A percentile compares a stretch with the other conserved stretches of the same genome.
Evolutionary conservation across 1,284 basidiomycete species (phyloP).

Genomic region (Phaffia rhodozyma): DNA sequence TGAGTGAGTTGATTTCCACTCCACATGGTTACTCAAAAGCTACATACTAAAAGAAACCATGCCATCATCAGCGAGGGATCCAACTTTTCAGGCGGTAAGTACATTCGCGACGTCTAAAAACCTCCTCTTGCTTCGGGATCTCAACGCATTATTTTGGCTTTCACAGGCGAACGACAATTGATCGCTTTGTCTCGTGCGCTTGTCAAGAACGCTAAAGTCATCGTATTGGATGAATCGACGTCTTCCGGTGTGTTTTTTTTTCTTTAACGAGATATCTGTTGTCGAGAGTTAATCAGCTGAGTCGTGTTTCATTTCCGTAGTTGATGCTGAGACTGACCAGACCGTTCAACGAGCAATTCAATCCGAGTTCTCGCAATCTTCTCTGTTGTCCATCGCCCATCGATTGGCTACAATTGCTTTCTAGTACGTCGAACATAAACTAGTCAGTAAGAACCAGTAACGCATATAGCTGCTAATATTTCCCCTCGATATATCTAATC

Average conservation of each 20-base stretch:
- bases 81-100: constrained; percentile 19
- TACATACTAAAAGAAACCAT: too few relatives aligned
- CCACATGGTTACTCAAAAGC: too few relatives aligned
- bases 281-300: neutral
- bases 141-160: constrained; percentile 27
- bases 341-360: constrained; percentile 62
- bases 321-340: constrained; percentile 66
- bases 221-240: constrained; percentile 45
- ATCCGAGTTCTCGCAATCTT: constrained; percentile 48
- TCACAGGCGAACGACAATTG: constrained; percentile 47
- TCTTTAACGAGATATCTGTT: neutral
- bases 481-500: too few relatives aligned
- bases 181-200: constrained; percentile 57
- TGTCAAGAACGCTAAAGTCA: constrained; percentile 54
- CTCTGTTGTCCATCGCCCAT: constrained; percentile 55
- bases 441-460: neutral
- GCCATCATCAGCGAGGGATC: constrained; percentile 21
- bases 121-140: constrained; percentile 41
- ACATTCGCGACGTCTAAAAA: neutral
- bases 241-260: constrained; percentile 11
- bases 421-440: constrained; percentile 19
- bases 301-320: constrained; percentile 37
- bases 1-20: constrained; percentile 5
- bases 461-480: neutral
- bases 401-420: constrained; percentile 22